phyloP scores from a whole-genome alignment of 2,329 filamentous ascomycete genomes.

The Trichocomaceae sp. region DNA sequence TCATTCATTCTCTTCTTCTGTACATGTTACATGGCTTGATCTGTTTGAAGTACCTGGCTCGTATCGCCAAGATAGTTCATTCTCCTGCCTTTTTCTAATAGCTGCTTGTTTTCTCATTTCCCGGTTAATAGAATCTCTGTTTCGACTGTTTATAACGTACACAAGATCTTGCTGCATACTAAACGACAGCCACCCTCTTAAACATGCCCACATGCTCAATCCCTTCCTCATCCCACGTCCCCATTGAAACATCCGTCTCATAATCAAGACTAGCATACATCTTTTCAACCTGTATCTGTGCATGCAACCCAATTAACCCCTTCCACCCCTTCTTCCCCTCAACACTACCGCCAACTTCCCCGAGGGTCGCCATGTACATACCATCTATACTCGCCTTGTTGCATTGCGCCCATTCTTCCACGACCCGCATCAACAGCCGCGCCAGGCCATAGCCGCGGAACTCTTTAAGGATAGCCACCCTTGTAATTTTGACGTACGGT shows the following conservation, averaged over 20 bases:
- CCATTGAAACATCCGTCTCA: constrained; percentile 63
- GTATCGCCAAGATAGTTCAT: not conserved
- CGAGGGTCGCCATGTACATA: constrained; percentile 30
- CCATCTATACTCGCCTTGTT: constrained; percentile 49
- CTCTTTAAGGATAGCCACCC: constrained; percentile 62
- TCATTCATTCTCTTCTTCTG: not conserved
- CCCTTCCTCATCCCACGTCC: constrained; percentile 74
- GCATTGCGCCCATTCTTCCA: constrained; percentile 59
- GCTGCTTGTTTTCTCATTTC: not conserved
- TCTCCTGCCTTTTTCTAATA: not conserved
- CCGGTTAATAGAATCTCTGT: not conserved
- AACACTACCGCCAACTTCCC: constrained; percentile 21
- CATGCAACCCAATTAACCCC: constrained; percentile 72
- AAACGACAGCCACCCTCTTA: constrained; percentile 32
- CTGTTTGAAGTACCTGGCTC: not conserved
- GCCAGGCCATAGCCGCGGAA: constrained; percentile 62
- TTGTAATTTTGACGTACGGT: constrained; percentile 74
- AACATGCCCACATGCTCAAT: constrained; percentile 86
- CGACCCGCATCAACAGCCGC: constrained; percentile 59
- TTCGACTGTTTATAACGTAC: not conserved
- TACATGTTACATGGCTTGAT: constrained; percentile 2
- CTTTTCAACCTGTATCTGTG: constrained; percentile 59
- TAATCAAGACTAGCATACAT: constrained; percentile 72
- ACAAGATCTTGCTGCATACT: constrained; percentile 5
- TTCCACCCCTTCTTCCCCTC: constrained; percentile 53